phyloP scores from a whole-genome alignment of 1,284 basidiomycete genomes.

The Ustilago esculenta region DNA sequence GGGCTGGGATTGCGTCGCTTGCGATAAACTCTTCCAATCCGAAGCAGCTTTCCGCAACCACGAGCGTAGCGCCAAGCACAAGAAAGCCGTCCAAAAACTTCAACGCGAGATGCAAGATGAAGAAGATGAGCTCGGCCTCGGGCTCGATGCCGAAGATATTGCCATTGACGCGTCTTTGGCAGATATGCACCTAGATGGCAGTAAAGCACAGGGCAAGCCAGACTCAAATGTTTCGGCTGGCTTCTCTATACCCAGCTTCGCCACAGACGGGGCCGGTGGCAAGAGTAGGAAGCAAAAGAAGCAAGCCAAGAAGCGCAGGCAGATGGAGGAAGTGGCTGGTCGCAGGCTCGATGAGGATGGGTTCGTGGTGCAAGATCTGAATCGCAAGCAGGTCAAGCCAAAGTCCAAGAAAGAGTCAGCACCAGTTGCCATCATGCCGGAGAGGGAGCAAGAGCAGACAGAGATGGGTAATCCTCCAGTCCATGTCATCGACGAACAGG shows the following conservation, averaged over 20 bases:
- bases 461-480: constrained; percentile 1
- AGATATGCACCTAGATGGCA: constrained; percentile 30
- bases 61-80: constrained; percentile 93
- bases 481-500: constrained; percentile 29
- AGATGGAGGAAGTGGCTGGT: constrained; percentile 46
- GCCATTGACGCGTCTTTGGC: constrained; percentile 29
- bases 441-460: neutral
- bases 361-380: constrained; percentile 45
- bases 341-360: constrained; percentile 36
- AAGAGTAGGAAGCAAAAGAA: constrained; percentile 61
- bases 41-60: constrained; percentile 96
- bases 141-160: constrained; percentile 29
- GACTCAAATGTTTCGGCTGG: constrained; percentile 26
- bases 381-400: constrained; percentile 23
- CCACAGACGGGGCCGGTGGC: constrained; percentile 10
- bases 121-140: constrained; percentile 74
- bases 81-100: constrained; percentile 73
- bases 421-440: neutral
- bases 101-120: constrained; percentile 80
- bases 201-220: constrained; percentile 8
- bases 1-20: constrained; percentile 92
- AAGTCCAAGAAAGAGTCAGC: constrained; percentile 7
- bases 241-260: constrained; percentile 37
- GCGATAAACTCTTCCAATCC: constrained; percentile 86
- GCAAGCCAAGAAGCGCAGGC: constrained; percentile 46